Evolutionary conservation across 768 basidiomycete species (phyloP).

Genomic region (Agaricus blazei): DNA sequence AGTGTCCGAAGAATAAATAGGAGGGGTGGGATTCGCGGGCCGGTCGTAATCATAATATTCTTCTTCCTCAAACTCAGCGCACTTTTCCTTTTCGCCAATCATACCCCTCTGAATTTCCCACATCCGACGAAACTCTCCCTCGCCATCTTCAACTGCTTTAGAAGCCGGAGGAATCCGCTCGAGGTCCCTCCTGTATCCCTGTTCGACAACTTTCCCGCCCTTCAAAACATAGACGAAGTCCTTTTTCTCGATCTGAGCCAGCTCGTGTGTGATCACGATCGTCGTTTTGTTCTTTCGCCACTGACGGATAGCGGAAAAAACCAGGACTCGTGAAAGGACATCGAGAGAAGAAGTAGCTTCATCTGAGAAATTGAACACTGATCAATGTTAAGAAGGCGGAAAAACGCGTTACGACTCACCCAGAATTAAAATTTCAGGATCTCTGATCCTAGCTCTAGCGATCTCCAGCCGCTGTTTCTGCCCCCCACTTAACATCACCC

Average conservation of each 20-base stretch:
- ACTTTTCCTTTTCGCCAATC: constrained; percentile 41
- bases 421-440: constrained; percentile 87
- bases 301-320: constrained; percentile 63
- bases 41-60: too few species aligned
- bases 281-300: constrained; percentile 82
- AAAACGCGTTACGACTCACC: constrained; percentile 46
- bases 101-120: constrained; percentile 47
- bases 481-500: constrained; percentile 76
- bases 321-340: constrained; percentile 78
- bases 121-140: constrained; percentile 73
- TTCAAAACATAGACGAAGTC: constrained; percentile 95
- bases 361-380: constrained; percentile 48
- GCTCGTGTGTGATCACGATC: constrained; percentile 93
- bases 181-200: constrained; percentile 81
- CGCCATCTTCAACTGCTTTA: constrained; percentile 17
- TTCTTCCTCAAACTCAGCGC: constrained; percentile 32
- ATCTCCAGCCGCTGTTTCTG: constrained; percentile 90
- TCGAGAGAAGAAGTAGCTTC: constrained; percentile 85
- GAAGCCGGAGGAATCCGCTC: constrained; percentile 30
- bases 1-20: too few species aligned
- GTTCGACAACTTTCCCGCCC: constrained; percentile 74
- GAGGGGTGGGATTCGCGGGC: too few species aligned
- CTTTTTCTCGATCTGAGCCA: constrained; percentile 64
- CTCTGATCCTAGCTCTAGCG: constrained; percentile 77
- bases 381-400: constrained; percentile 1